Evolutionary conservation across 805 yeast genomes (phyloP), one percentile per base, ranked within the genome.

Genomic region (Lipomyces starkeyi): DNA sequence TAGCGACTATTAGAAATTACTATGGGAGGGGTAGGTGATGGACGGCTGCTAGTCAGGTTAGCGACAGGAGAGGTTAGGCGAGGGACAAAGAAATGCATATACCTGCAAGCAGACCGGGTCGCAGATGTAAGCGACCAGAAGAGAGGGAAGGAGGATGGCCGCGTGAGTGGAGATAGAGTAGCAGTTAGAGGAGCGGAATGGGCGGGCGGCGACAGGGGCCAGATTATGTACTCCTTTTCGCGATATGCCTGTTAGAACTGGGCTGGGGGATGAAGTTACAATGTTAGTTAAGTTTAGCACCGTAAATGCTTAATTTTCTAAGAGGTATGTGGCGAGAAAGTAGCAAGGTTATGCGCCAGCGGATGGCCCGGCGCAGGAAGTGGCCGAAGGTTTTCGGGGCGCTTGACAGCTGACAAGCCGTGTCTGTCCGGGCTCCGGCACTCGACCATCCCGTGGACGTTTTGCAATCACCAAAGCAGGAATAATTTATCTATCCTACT

Each of bases 1-100:
- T 25, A 53, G 56, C 34, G 20, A 22, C 56, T 53, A 53, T 53
- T 53, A 53, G n/a, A 53, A 53, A 53, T 53, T 53, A 43, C 22
- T 17, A 43, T 17, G 0, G 22, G 3, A 6, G 49, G 22, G 5
- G 22, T 6, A 8, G 49, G 2, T 11, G 43, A 13, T 37, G 43
- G 22, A 43, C 9, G 8, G 49, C 49, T 17, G 20, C 14, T 37
- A 14, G 40, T 13, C 17, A 37, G 40, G 22, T 43, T 43, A 43
- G 49, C 6, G 49, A 43, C 49, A 0, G 14, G 11, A n/a, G 9
- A 17, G n/a, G n/a, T n/a, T n/a, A n/a, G 20, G 2, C 11, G 22
- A 43, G 49, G 3, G 22, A 43, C 20, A 7, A 43, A 7, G 6
- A 17, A 17, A n/a, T 43, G 49, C 49, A 43, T 43, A n/a, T 37